These are phyloP conservation scores for Simplicillium aogashimaense DNA, from an alignment of 2,329 filamentous ascomycete genomes.

Conservation along the genomic window DNA sequence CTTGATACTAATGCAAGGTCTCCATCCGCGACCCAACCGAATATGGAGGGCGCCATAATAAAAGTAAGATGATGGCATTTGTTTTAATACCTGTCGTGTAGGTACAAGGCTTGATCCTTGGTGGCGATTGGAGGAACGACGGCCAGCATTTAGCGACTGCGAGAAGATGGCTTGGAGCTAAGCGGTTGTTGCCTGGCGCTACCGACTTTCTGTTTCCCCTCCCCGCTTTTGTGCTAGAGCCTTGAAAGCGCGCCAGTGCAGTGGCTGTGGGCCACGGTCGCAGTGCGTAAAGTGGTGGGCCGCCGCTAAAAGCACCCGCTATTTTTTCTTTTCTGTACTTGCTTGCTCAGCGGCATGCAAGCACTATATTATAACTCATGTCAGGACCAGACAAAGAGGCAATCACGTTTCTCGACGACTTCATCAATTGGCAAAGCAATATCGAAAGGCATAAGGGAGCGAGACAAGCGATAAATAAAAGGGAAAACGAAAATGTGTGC, in stretches of 20 bases:
- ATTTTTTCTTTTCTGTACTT: background rate
- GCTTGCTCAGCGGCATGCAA: background rate
- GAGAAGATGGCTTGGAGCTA: background rate
- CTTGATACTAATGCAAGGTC: too few relatives aligned
- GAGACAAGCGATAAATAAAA: background rate
- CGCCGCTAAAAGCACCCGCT: background rate
- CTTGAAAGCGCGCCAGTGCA: background rate
- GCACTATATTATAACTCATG: background rate
- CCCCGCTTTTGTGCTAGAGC: background rate
- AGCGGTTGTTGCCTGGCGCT: slow-evolving; percentile 21
- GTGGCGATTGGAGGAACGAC: too few relatives aligned
- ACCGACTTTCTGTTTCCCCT: slow-evolving; percentile 7
- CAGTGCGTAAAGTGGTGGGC: slow-evolving; percentile 8
- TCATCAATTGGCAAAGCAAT: slow-evolving; percentile 14
- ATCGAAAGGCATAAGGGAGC: background rate
- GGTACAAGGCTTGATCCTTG: too few relatives aligned
- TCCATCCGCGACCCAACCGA: too few relatives aligned
- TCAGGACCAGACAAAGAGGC: background rate
- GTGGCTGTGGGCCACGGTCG: background rate
- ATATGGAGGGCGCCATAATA: too few relatives aligned
- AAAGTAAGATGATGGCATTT: too few relatives aligned
- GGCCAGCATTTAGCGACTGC: too few relatives aligned
- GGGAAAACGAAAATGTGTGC: background rate
- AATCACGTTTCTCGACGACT: background rate
- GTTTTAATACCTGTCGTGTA: too few relatives aligned